Evolutionary conservation across 371 early-diverging fungal species (phyloP).

Genomic region (Mucor irregularis): DNA sequence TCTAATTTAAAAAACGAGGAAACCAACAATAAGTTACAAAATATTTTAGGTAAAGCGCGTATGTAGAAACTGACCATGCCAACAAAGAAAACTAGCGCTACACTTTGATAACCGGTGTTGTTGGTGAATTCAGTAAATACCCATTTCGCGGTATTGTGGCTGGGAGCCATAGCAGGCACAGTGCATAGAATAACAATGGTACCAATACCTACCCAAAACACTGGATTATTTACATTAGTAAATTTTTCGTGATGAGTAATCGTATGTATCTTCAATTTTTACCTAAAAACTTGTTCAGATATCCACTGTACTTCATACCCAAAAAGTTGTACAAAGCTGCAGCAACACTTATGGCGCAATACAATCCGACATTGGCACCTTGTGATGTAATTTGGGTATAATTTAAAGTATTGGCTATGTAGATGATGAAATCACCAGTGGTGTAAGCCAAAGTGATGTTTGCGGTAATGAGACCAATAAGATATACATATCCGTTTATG

Average conservation of each 20-base stretch:
- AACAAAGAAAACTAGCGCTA: conserved; percentile 38
- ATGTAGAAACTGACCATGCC: conserved; percentile 23
- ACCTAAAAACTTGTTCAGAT: conserved; percentile 28
- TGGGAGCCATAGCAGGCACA: conserved; percentile 41
- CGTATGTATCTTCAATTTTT: not conserved
- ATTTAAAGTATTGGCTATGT: conserved; percentile 22
- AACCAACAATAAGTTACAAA: not conserved
- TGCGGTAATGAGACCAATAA: conserved; percentile 28
- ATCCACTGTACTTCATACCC: conserved; percentile 27
- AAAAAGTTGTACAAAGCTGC: conserved; percentile 23
- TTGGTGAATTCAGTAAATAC: conserved; percentile 47
- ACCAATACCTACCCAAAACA: conserved; percentile 36
- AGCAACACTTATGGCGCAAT: conserved; percentile 18
- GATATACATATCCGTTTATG: conserved; percentile 34
- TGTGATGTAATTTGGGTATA: conserved; percentile 13
- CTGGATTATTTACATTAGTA: not conserved
- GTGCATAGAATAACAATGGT: conserved; percentile 29
- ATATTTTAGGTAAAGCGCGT: no score
- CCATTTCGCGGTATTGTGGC: conserved; percentile 32
- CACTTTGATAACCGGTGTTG: conserved; percentile 33
- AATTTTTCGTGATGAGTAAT: not conserved
- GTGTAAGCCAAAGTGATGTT: conserved; percentile 37
- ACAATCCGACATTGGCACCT: conserved; percentile 40
- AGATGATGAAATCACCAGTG: conserved; percentile 27
- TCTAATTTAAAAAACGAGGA: not conserved